Evolutionary conservation across 306 rosid genomes (phyloP), one percentile per base, ranked within the genome.

Genomic region (Vigna unguiculata): DNA sequence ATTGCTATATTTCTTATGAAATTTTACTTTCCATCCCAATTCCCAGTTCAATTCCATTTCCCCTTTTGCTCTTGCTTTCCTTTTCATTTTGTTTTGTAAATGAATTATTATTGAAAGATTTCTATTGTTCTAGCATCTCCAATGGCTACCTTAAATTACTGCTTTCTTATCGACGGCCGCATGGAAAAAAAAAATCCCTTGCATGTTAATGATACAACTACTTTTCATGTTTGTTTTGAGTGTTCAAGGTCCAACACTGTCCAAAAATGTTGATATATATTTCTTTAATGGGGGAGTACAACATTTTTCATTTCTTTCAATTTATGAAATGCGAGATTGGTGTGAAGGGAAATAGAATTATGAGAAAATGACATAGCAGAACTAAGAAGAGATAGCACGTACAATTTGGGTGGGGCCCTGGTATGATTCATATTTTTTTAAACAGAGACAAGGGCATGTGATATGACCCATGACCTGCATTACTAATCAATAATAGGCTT

Each of bases 401-500:
- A 47, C 32, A 66, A 15, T 34, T 47, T 40, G 79, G 60, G 55
- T 52, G 59, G 67, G 73, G 48, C 74, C 17, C 20, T 20, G 45
- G 43, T 53, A 43, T 57, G 72, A 80, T 48, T 60, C 11, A 70
- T 66, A 34, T 76, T 80, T 71, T 71, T 49, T 75, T 65, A 71
- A 54, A 46, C 34, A 78, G 86, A 63, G 66, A 79, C 0, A 62
- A 58, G 55, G 53, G 55, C 49, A 69, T 78, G 75, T 30, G 74
- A 78, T 75, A 59, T 60, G 82, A 71, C 62, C 34, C 72, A 72
- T 58, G 28, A 49, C 67, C 79, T 73, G 83, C 71, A 15, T 74
- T 67, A 54, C 75, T 47, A 62, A 72, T 76, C 24, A 75, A 78
- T 73, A 72, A 72, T 62, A 32, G 70, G 72, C 83, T 82, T 84